Percentiles rank a stretch among this genome's conserved stretches.
phyloP scores from a whole-genome alignment of 306 rosid genomes.

The Amphicarpaea edgeworthii region DNA sequence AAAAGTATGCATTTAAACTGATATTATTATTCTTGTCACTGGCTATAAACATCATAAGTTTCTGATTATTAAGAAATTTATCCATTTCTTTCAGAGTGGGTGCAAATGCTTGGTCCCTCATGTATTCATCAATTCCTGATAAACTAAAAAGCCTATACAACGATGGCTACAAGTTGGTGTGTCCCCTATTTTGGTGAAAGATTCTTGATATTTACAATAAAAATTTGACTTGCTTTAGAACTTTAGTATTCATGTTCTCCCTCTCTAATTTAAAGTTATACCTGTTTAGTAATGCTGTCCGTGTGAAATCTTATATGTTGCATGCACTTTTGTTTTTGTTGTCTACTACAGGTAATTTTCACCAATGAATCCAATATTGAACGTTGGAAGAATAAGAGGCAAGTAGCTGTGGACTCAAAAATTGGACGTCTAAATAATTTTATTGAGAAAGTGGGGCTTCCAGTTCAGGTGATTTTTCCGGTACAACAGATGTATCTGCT shows the following conservation, averaged over 20 bases:
- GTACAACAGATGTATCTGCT: constrained; percentile 22
- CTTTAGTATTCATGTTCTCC: not conserved
- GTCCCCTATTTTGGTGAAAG: constrained; percentile 41
- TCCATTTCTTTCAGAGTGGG: constrained; percentile 69
- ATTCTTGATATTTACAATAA: constrained; percentile 18
- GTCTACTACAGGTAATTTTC: constrained; percentile 73
- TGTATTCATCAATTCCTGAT: constrained; percentile 85
- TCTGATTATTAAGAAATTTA: constrained; percentile 11
- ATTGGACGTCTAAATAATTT: constrained; percentile 86
- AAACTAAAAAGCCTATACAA: constrained; percentile 78
- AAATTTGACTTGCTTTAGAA: constrained; percentile 23
- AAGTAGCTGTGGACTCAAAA: constrained; percentile 91
- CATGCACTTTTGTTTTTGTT: constrained; percentile 24
- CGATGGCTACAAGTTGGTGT: constrained; percentile 93
- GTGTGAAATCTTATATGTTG: constrained; percentile 19
- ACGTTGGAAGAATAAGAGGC: constrained; percentile 93
- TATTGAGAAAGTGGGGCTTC: constrained; percentile 76
- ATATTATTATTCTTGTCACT: constrained; percentile 7
- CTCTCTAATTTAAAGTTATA: constrained; percentile 3
- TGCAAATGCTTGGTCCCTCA: constrained; percentile 83
- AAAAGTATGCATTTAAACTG: constrained; percentile 13
- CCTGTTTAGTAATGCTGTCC: not conserved
- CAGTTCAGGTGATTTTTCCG: constrained; percentile 75
- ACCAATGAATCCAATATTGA: constrained; percentile 97
- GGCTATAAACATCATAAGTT: not conserved